phyloP scores from a whole-genome alignment of 306 rosid species.

The Alnus rubra region DNA sequence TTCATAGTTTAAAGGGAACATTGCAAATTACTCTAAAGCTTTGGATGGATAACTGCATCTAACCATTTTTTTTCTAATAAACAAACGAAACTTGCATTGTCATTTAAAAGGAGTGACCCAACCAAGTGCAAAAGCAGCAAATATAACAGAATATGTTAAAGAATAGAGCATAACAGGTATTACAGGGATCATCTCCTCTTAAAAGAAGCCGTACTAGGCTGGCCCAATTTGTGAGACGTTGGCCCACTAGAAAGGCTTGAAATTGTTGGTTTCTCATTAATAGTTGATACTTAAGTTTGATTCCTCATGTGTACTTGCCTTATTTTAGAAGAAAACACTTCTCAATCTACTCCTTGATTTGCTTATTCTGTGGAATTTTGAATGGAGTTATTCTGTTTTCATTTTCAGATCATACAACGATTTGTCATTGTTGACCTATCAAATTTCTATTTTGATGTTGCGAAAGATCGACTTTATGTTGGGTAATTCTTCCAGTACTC shows the following conservation, averaged over 20 bases:
- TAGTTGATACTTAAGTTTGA: conserved; percentile 20
- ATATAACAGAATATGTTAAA: conserved; percentile 2
- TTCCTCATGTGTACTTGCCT: background rate
- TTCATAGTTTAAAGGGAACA: too few species aligned
- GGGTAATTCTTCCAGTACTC: conserved; percentile 49
- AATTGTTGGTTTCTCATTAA: background rate
- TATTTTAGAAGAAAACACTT: conserved; percentile 20
- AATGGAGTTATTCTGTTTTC: background rate
- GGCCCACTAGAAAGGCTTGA: background rate
- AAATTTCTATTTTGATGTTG: conserved; percentile 89
- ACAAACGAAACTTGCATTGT: background rate
- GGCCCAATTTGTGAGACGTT: background rate
- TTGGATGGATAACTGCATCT: background rate
- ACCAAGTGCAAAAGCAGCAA: conserved; percentile 2
- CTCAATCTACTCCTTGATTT: conserved; percentile 21
- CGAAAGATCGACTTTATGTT: conserved; percentile 97
- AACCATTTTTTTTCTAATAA: background rate
- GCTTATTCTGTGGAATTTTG: conserved; percentile 14
- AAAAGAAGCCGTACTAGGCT: background rate
- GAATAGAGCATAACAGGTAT: background rate
- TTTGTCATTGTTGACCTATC: conserved; percentile 94
- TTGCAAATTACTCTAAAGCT: background rate
- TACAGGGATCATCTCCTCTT: background rate
- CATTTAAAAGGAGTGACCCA: background rate
- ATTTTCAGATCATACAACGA: conserved; percentile 84